Conservation (phyloP, 495 filamentous ascomycete genomes). For the Geoglossum glabrum region DNA sequence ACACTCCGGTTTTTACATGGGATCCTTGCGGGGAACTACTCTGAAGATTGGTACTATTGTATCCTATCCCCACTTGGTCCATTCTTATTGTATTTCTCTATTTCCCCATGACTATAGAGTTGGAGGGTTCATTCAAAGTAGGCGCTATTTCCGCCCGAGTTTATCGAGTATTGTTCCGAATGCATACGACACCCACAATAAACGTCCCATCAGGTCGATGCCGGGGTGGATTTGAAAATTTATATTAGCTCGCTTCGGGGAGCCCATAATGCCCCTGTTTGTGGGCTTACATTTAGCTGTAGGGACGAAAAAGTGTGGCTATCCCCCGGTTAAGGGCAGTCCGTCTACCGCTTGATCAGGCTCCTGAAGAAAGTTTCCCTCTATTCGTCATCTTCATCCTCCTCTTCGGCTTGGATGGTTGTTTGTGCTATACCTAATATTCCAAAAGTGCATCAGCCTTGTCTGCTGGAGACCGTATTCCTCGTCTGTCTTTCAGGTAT, state of each 20-base stretch:
- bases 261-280: background rate
- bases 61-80: too few species aligned
- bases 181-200: too few species aligned
- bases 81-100: too few species aligned
- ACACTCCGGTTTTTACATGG: too few species aligned
- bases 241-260: background rate
- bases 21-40: too few species aligned
- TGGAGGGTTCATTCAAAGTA: too few species aligned
- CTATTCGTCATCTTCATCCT: slow-evolving; percentile 40
- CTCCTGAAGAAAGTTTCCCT: background rate
- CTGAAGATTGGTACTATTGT: too few species aligned
- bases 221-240: too few species aligned
- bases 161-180: too few species aligned
- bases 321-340: background rate
- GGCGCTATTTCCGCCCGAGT: too few species aligned
- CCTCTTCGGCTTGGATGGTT: slow-evolving; percentile 47
- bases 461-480: background rate
- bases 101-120: too few species aligned
- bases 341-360: background rate
- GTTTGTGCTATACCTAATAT: slow-evolving; percentile 45
- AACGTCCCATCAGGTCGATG: too few species aligned
- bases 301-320: background rate
- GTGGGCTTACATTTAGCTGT: background rate
- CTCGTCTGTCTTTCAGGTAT: background rate
- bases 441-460: slow-evolving; percentile 3